A percentile compares a stretch with the other conserved stretches of the same genome.
Evolutionary conservation across 345 rosid genomes (phyloP).

Genomic region (Abelmoschus esculentus): DNA sequence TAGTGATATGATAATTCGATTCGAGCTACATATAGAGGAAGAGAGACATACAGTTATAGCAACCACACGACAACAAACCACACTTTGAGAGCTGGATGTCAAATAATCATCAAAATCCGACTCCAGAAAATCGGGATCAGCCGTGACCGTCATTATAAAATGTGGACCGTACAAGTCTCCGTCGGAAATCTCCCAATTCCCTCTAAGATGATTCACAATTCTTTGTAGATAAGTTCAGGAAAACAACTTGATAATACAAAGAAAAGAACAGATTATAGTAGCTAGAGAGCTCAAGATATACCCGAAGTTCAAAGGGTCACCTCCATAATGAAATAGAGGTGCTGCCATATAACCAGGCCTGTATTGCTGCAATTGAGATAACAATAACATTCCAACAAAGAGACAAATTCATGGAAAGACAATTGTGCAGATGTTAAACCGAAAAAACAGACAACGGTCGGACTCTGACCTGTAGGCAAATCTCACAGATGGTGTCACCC

Average conservation of each 20-base stretch:
- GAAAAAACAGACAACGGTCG: constrained; percentile 2
- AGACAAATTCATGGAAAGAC: background rate
- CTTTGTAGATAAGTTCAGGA: background rate
- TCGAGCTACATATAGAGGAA: constrained; percentile 9
- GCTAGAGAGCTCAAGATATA: constrained; percentile 13
- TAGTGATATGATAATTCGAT: no score
- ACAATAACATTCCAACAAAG: constrained; percentile 5
- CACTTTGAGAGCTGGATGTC: constrained; percentile 41
- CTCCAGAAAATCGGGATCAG: constrained; percentile 12
- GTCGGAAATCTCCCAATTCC: constrained; percentile 56
- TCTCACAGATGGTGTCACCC: constrained; percentile 76
- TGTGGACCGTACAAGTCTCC: constrained; percentile 40
- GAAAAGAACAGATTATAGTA: background rate
- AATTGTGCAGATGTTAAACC: no score
- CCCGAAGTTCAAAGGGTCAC: constrained; percentile 51
- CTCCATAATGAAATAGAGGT: constrained; percentile 23
- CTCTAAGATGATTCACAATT: constrained; percentile 24
- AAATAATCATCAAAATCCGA: constrained; percentile 42
- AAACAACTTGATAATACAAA: background rate
- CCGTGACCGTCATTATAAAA: constrained; percentile 37
- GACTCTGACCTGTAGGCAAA: constrained; percentile 73
- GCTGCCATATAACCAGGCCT: constrained; percentile 60
- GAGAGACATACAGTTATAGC: constrained; percentile 50
- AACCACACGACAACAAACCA: constrained; percentile 59
- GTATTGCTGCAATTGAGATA: constrained; percentile 48